Conservation (phyloP, 495 filamentous ascomycete genomes). For the Aspergillus sparsus region DNA sequence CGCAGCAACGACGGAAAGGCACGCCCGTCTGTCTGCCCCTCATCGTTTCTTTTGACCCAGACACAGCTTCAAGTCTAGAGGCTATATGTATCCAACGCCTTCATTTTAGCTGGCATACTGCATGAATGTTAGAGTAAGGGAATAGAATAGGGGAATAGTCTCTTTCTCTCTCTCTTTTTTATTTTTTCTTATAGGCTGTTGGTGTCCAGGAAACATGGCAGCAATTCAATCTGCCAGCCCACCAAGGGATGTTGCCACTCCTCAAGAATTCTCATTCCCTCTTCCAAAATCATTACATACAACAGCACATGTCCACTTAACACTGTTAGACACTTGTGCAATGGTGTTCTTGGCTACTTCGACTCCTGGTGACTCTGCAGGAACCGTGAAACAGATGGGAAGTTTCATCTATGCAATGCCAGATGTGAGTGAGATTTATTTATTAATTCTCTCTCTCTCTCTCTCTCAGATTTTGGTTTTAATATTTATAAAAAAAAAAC, state of each 20-base stretch:
- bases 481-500: background rate
- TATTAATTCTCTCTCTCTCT: background rate
- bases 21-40: no score
- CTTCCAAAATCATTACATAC: conserved; percentile 76
- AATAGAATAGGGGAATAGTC: background rate
- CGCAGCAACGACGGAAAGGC: background rate
- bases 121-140: background rate
- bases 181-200: no score
- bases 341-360: conserved; percentile 77
- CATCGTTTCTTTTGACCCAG: background rate
- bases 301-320: conserved; percentile 76
- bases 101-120: background rate
- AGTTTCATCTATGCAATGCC: conserved; percentile 94
- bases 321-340: conserved; percentile 63
- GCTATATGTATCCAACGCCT: background rate
- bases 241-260: conserved; percentile 16
- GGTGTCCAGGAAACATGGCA: background rate
- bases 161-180: no score
- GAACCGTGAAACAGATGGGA: conserved; percentile 45
- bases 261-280: conserved; percentile 71
- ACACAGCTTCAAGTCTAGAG: background rate
- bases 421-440: conserved; percentile 58
- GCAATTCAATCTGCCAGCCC: conserved; percentile 9
- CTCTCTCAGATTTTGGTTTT: background rate
- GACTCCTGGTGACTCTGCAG: conserved; percentile 55